Percentiles rank a stretch among this genome's conserved stretches.
These are phyloP conservation scores for Fomitopsis pulvina DNA, from an alignment of 768 basidiomycete genomes.

Conservation along the genomic window DNA sequence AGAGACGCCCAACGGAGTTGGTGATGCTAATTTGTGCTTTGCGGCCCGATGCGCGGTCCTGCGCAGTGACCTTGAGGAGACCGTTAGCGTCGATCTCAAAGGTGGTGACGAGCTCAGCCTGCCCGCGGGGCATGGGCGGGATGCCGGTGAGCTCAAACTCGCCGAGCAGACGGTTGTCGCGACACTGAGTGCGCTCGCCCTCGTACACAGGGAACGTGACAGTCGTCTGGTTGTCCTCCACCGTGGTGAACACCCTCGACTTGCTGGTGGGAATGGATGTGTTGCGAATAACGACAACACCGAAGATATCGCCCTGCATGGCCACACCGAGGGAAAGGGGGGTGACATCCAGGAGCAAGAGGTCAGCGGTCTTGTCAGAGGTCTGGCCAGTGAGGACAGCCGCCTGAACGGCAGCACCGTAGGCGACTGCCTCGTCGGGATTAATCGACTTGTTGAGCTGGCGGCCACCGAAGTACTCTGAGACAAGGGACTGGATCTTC, in stretches of 20 bases:
- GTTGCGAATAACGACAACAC: conserved; percentile 98
- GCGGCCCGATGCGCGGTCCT: conserved; percentile 97
- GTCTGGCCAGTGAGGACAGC: conserved; percentile 98
- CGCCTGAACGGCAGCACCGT: conserved; percentile 99
- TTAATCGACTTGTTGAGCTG: conserved; percentile 99
- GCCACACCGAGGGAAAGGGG: conserved; percentile 99
- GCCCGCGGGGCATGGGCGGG: conserved; percentile 98
- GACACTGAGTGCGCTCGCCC: conserved; percentile 99
- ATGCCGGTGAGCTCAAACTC: conserved; percentile 99
- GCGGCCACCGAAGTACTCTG: conserved; percentile 97
- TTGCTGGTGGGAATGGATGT: conserved; percentile 99
- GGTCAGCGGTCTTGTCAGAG: conserved; percentile 97
- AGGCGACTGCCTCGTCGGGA: conserved; percentile 99
- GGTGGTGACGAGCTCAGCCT: conserved; percentile 98
- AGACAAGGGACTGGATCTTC: conserved; percentile 96
- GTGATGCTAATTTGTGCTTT: conserved; percentile 99
- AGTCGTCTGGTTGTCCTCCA: conserved; percentile 99
- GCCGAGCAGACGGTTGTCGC: conserved; percentile 97
- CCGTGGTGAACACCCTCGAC: conserved; percentile 97
- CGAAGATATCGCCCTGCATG: conserved; percentile 99
- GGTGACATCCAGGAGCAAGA: conserved; percentile 96
- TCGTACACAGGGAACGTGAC: conserved; percentile 99
- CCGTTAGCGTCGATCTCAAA: conserved; percentile 99
- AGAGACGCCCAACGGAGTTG: conserved; percentile 98
- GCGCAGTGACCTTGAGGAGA: conserved; percentile 96